Conservation (phyloP, 176 grass and related monocot species). For the Eragrostis nindensis region DNA sequence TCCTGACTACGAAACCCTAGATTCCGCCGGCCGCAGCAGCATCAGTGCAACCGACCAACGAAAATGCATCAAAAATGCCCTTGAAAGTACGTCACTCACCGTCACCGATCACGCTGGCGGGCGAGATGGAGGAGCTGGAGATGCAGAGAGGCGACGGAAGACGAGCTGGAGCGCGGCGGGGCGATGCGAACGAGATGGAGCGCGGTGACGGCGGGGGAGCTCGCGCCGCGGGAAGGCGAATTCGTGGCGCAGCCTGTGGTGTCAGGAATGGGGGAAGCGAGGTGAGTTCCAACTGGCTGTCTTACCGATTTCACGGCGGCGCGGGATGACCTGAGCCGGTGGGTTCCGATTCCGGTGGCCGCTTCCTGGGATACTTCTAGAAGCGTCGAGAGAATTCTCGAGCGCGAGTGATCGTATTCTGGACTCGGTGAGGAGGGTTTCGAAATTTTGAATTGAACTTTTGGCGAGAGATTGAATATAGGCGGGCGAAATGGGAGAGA, state of each 20-base stretch:
- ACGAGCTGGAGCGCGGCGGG: no score
- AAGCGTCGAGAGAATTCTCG: slow-evolving; percentile 9
- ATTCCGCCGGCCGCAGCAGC: neutral
- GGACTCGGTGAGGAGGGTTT: neutral
- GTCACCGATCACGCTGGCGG: slow-evolving; percentile 6
- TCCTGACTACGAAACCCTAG: slow-evolving; percentile 46
- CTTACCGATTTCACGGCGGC: neutral
- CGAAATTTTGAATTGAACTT: slow-evolving; percentile 12
- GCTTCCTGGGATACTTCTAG: neutral
- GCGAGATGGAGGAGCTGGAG: no score
- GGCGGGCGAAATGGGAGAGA: no score
- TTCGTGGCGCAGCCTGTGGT: no score
- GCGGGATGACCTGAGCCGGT: neutral
- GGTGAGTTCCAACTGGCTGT: no score
- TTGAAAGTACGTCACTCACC: neutral
- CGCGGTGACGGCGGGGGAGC: no score
- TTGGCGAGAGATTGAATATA: no score
- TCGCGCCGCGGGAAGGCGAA: no score
- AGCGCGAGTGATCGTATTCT: neutral
- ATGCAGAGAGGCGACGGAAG: no score
- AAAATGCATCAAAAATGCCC: neutral
- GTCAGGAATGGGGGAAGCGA: no score
- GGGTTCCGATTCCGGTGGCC: neutral
- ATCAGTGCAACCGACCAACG: neutral
- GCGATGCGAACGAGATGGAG: no score